Evolutionary conservation across 2,329 filamentous ascomycete species (phyloP), one percentile per base, ranked within the genome.

Genomic region (Fusarium falciforme): DNA sequence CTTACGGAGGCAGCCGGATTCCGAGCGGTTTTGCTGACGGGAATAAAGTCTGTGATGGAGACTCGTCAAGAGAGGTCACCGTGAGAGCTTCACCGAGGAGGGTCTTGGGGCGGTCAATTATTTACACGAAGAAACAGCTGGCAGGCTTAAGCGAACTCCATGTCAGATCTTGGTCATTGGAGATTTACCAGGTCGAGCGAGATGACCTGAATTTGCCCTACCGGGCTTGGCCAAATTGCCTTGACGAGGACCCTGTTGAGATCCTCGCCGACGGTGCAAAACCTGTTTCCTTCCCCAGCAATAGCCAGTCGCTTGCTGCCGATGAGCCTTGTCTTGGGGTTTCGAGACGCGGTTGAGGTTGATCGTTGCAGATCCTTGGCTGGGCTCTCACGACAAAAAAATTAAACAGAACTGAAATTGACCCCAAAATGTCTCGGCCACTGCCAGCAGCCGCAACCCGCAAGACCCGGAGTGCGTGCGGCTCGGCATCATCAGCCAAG

Each of bases 401-500:
- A 16, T 42, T 20, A n/a, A 10, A 58, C 6, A 44, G 7, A 44
- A 22, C 0, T 44, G 12, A 29, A 9, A 52, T 52, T 52, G 14
- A 4, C 5, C 25, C 47, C 17, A 47, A 36, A 14, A 1, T 16
- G 10, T 38, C 47, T 72, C 70, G 60, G 25, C 44, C 44, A 47
- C 12, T 27, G 7, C 7, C 40, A 44, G 1, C 12, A 44, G 8
- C 22, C 22, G 44, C 44, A 27, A 27, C 44, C 44, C 38, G 22
- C 16, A 35, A 36, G 12, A 25, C 17, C 57, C 57, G 22, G 35
- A 60, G n/a, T 42, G 38, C 59, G 49, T 42, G 38, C 59, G 49
- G 70, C 58, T 64, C 61, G 35, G 33, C 35, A 44, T 64, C 54
- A 63, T 57, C 36, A 33, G 33, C 31, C 33, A 44, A 58, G 58